Percentiles rank a stretch among this genome's conserved stretches.
Conservation (phyloP, 2,329 filamentous ascomycete species). For the Aspergillus luchuensis region DNA sequence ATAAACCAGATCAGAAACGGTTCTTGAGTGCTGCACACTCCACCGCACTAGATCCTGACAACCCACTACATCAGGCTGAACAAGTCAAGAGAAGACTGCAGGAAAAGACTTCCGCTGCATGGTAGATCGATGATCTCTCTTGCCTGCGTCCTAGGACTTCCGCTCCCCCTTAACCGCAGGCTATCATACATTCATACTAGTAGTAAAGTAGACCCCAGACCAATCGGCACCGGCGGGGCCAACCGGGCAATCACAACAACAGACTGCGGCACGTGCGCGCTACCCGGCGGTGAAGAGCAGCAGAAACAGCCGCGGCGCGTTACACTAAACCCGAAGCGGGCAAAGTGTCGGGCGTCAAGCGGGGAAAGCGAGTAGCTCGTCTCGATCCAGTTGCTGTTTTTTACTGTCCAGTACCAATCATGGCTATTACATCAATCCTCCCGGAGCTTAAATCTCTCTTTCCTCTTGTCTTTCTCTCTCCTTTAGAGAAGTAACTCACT, state of each 20-base stretch:
- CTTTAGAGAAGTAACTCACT: no score
- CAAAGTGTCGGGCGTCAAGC: constrained; percentile 4
- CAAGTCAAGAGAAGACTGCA: not conserved
- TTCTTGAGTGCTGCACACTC: not conserved
- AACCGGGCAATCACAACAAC: constrained; percentile 10
- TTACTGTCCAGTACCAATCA: not conserved
- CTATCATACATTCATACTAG: no score
- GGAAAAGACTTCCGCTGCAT: not conserved
- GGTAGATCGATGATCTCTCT: not conserved
- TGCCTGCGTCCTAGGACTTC: no score
- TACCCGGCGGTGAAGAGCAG: constrained; percentile 5
- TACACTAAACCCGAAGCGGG: not conserved
- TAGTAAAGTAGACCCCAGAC: not conserved
- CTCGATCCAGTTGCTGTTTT: not conserved
- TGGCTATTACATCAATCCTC: constrained; percentile 3
- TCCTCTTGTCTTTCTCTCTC: not conserved
- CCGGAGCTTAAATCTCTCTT: constrained; percentile 1
- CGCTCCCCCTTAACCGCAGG: no score
- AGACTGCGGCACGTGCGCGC: constrained; percentile 13
- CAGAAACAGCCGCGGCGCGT: constrained; percentile 7
- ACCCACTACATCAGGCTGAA: not conserved
- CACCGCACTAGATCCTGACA: not conserved
- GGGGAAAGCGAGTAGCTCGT: not conserved
- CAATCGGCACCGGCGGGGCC: constrained; percentile 2
- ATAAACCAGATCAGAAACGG: not conserved